A percentile compares a stretch with the other conserved stretches of the same genome.
Evolutionary conservation across 257 asterid species (phyloP).

Genomic region (Nyctanthes arbortristis): DNA sequence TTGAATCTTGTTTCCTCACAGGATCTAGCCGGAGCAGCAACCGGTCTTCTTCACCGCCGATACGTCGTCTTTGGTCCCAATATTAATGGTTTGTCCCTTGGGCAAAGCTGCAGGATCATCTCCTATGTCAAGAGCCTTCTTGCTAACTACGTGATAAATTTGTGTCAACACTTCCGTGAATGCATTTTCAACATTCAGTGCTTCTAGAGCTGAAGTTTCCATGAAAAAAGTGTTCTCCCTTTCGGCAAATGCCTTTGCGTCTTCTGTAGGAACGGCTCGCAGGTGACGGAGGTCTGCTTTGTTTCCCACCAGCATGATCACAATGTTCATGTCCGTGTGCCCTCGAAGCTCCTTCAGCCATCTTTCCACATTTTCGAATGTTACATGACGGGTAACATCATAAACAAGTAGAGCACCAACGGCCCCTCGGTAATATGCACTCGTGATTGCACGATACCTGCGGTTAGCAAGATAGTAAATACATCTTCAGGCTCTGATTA

Average conservation of each 20-base stretch:
- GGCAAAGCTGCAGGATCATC: slow-evolving; percentile 38
- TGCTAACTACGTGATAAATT: slow-evolving; percentile 40
- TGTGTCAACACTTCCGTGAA: slow-evolving; percentile 47
- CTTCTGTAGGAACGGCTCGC: slow-evolving; percentile 31
- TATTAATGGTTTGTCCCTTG: slow-evolving; percentile 36
- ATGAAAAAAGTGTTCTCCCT: slow-evolving; percentile 43
- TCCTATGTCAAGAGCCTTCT: slow-evolving; percentile 40
- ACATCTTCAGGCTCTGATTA: neutral
- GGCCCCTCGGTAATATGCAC: slow-evolving; percentile 54
- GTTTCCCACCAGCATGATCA: slow-evolving; percentile 47
- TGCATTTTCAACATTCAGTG: slow-evolving; percentile 37
- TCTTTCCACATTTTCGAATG: slow-evolving; percentile 44
- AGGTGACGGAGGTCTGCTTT: slow-evolving; percentile 51
- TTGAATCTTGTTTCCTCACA: neutral
- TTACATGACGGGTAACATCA: slow-evolving; percentile 46
- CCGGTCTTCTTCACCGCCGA: slow-evolving; percentile 36
- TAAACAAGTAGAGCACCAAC: slow-evolving; percentile 46
- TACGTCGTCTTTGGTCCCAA: slow-evolving; percentile 33
- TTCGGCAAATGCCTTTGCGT: slow-evolving; percentile 33
- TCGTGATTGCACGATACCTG: slow-evolving; percentile 54
- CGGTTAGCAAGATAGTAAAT: neutral
- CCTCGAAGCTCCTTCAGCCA: slow-evolving; percentile 54
- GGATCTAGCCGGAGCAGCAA: slow-evolving; percentile 35
- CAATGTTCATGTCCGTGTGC: slow-evolving; percentile 47
- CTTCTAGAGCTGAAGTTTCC: slow-evolving; percentile 53